These are phyloP conservation scores for Fusarium burgessii DNA, from an alignment of 2,329 filamentous ascomycete genomes.

Conservation along the genomic window DNA sequence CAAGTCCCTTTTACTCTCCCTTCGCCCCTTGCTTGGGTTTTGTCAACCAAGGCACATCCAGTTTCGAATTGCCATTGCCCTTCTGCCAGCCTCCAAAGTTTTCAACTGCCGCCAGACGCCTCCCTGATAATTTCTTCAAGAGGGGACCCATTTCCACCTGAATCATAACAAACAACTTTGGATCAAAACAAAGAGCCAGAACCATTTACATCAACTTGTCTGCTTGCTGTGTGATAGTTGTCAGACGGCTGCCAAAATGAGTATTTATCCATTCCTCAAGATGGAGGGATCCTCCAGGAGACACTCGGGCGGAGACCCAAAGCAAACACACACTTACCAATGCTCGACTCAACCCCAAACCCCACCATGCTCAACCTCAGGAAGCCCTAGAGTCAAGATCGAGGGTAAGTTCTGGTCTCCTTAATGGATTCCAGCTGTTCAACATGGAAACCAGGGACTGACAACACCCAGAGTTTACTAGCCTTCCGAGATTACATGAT, in stretches of 20 bases:
- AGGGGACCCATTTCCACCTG: conserved; percentile 36
- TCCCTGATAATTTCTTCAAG: conserved; percentile 42
- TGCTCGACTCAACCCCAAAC: conserved; percentile 38
- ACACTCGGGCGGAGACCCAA: not conserved
- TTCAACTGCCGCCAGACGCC: conserved; percentile 17
- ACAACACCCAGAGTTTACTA: conserved; percentile 43
- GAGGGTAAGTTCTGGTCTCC: conserved; percentile 45
- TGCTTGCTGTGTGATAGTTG: conserved; percentile 17
- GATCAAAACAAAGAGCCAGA: conserved; percentile 40
- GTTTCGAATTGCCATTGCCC: conserved; percentile 25
- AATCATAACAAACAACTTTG: conserved; percentile 48
- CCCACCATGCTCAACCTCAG: conserved; percentile 48
- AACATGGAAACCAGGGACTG: conserved; percentile 35
- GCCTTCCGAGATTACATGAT: conserved; percentile 41
- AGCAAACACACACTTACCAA: conserved; percentile 11
- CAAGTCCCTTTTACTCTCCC: conserved; percentile 42
- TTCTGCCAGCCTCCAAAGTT: conserved; percentile 24
- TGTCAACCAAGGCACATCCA: conserved; percentile 26
- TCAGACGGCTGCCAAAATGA: conserved; percentile 31
- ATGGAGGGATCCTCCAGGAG: conserved; percentile 21
- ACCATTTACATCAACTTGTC: conserved; percentile 21
- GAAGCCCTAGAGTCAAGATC: conserved; percentile 51
- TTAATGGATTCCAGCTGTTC: not conserved
- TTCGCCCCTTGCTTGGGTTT: conserved; percentile 32
- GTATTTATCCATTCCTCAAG: conserved; percentile 40